These are phyloP conservation scores for Ceratobasidium sp. DNA, from an alignment of 1,284 basidiomycete species.

Conservation along the genomic window DNA sequence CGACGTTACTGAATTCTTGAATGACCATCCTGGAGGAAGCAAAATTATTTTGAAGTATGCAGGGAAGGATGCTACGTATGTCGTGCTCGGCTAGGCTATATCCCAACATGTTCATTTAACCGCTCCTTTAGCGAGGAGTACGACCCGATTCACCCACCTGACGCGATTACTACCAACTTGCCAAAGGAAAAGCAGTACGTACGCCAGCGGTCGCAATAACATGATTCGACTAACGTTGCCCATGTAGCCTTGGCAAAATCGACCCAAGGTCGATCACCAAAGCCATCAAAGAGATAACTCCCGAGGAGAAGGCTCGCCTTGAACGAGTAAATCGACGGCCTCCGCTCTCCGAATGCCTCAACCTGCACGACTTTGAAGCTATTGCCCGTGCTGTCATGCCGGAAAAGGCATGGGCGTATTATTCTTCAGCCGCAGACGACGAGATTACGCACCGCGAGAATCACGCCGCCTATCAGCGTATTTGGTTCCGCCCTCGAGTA, in stretches of 20 bases:
- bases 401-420: conserved; percentile 90
- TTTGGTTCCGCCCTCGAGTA: conserved; percentile 94
- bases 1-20: conserved; percentile 80
- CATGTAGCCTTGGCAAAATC: conserved; percentile 71
- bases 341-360: conserved; percentile 79
- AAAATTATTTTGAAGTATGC: conserved; percentile 76
- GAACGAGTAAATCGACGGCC: conserved; percentile 68
- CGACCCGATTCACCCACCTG: conserved; percentile 88
- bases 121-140: conserved; percentile 68
- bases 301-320: conserved; percentile 69
- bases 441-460: conserved; percentile 92
- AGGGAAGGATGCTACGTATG: conserved; percentile 78
- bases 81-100: conserved; percentile 5
- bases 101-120: conserved; percentile 28
- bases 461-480: conserved; percentile 83
- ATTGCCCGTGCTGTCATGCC: conserved; percentile 79
- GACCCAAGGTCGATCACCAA: conserved; percentile 70
- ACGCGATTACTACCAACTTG: conserved; percentile 85
- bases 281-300: conserved; percentile 62
- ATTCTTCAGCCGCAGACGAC: conserved; percentile 87
- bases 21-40: conserved; percentile 77
- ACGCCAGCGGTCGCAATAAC: background rate
- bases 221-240: conserved; percentile 46
- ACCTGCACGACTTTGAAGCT: conserved; percentile 91
- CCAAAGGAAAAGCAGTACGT: conserved; percentile 78